These are phyloP conservation scores for Spirogloea muscicola DNA, from an alignment of 139 green algal species.

Conservation along the genomic window DNA sequence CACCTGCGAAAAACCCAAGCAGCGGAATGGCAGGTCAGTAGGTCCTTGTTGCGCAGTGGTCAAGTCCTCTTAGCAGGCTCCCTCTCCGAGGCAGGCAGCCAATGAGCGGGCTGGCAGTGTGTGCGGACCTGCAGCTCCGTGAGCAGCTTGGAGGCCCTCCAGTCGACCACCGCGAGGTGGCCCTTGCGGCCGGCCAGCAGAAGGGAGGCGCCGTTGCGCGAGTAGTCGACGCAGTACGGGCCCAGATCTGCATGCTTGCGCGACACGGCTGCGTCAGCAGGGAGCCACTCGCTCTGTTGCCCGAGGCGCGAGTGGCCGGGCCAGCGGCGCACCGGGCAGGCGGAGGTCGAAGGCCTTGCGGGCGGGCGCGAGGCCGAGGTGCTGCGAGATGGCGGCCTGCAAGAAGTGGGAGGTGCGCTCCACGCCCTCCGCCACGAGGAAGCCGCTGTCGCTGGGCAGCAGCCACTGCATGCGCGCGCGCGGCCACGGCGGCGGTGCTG, in stretches of 20 bases:
- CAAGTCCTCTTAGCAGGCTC: too few relatives aligned
- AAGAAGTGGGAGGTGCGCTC: constrained; percentile 84
- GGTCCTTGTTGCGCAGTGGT: too few relatives aligned
- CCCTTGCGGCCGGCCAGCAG: constrained; percentile 79
- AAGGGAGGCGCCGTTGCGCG: constrained; percentile 71
- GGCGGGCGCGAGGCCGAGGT: constrained; percentile 59
- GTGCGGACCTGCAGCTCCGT: constrained; percentile 83
- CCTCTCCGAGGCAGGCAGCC: too few relatives aligned
- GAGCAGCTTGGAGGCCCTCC: constrained; percentile 63
- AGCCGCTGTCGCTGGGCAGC: constrained; percentile 68
- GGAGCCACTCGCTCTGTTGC: too few relatives aligned
- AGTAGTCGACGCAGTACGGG: constrained; percentile 63
- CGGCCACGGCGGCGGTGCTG: too few relatives aligned
- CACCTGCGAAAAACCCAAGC: too few relatives aligned
- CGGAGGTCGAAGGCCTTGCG: constrained; percentile 85
- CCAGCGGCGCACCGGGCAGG: not conserved
- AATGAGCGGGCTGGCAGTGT: too few relatives aligned
- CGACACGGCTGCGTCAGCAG: too few relatives aligned
- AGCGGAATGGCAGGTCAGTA: too few relatives aligned
- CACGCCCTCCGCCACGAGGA: constrained; percentile 79
- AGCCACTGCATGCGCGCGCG: too few relatives aligned
- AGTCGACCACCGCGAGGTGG: constrained; percentile 92
- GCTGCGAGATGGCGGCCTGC: constrained; percentile 75
- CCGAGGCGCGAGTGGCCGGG: too few relatives aligned
- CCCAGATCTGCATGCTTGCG: constrained; percentile 31